Percentiles rank a stretch among this genome's conserved stretches.
Conservation (phyloP, 2,329 filamentous ascomycete species). For the Fusarium sp. region DNA sequence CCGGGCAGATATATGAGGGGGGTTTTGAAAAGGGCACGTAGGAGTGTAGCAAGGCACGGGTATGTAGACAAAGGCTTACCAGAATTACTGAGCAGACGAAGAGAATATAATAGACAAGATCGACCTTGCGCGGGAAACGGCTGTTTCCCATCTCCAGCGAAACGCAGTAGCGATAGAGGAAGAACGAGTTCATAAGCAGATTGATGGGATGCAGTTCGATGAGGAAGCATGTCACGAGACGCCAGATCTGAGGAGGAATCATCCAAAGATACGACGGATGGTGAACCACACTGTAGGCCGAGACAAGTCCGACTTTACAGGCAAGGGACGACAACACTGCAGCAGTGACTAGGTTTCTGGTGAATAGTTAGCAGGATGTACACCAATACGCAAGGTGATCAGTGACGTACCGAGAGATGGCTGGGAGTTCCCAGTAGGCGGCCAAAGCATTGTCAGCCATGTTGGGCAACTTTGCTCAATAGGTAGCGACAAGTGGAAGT, state of each 20-base stretch:
- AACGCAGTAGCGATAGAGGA: conserved; percentile 80
- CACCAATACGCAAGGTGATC: background rate
- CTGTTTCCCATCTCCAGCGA: conserved; percentile 78
- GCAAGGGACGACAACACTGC: conserved; percentile 71
- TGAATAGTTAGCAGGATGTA: conserved; percentile 36
- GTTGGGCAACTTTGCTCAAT: conserved; percentile 50
- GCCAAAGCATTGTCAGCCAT: conserved; percentile 51
- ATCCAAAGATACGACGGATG: conserved; percentile 63
- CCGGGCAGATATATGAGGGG: conserved; percentile 81
- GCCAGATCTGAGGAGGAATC: conserved; percentile 60
- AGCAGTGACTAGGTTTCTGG: conserved; percentile 74
- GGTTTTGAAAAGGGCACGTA: conserved; percentile 31
- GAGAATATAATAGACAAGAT: conserved; percentile 82
- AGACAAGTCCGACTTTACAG: conserved; percentile 67
- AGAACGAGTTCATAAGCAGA: conserved; percentile 80
- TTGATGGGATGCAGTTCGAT: conserved; percentile 55
- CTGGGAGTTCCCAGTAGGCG: conserved; percentile 56
- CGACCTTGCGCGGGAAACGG: conserved; percentile 79
- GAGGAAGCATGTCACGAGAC: conserved; percentile 57
- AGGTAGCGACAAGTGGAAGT: conserved; percentile 21
- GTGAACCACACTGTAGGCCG: conserved; percentile 63
- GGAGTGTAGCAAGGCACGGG: conserved; percentile 37
- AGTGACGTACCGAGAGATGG: conserved; percentile 56
- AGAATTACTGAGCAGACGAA: conserved; percentile 79
- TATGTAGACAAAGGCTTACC: conserved; percentile 70